phyloP scores from a whole-genome alignment of 2,329 filamentous ascomycete genomes.

The Fragosphaeria purpurea region DNA sequence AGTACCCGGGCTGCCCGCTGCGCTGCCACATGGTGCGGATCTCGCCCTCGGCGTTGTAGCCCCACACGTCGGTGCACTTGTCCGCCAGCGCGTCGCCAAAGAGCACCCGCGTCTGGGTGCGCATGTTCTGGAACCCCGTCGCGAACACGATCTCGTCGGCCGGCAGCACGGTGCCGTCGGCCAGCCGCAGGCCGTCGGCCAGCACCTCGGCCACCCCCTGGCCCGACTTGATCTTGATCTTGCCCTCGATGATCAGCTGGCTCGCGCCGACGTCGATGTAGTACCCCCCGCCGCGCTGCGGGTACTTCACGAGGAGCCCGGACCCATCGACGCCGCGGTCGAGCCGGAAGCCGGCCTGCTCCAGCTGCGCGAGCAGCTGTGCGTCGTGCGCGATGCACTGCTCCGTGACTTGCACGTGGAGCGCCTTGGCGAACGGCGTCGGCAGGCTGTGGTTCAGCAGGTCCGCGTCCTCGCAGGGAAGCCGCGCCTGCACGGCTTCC shows the following conservation, averaged over 20 bases:
- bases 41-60: conserved; percentile 46
- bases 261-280: conserved; percentile 48
- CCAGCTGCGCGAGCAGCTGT: conserved; percentile 35
- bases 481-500: conserved; percentile 25
- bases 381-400: conserved; percentile 26
- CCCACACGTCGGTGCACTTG: conserved; percentile 49
- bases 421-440: conserved; percentile 38
- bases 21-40: conserved; percentile 47
- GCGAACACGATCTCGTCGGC: conserved; percentile 49
- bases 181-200: conserved; percentile 28
- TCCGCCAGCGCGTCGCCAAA: conserved; percentile 53
- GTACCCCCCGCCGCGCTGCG: conserved; percentile 50
- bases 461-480: conserved; percentile 47
- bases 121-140: conserved; percentile 56
- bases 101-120: conserved; percentile 46
- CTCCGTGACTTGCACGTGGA: conserved; percentile 34
- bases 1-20: conserved; percentile 54
- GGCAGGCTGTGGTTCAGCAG: conserved; percentile 40
- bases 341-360: conserved; percentile 46
- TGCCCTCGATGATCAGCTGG: conserved; percentile 44
- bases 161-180: conserved; percentile 38
- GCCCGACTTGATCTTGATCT: conserved; percentile 43
- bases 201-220: conserved; percentile 38
- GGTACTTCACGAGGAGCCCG: conserved; percentile 49
- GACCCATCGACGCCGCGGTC: conserved; percentile 45